Conservation (phyloP, 2,329 filamentous ascomycete genomes). For the Sporothrix pseudoabietina region DNA sequence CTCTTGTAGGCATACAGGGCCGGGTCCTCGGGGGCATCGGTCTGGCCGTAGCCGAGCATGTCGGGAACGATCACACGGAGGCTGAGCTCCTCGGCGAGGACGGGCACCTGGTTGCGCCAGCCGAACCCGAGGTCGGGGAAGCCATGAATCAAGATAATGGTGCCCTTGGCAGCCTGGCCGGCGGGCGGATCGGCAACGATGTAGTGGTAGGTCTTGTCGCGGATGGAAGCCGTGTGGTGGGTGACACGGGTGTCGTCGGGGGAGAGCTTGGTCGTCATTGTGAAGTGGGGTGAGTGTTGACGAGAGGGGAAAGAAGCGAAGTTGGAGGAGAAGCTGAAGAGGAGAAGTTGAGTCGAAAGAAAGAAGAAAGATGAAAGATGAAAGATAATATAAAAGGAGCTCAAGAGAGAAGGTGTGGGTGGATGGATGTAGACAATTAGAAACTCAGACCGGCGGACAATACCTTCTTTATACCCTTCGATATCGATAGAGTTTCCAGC, state of each 20-base stretch:
- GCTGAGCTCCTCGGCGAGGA: constrained; percentile 68
- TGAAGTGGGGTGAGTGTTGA: background rate
- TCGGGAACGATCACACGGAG: constrained; percentile 82
- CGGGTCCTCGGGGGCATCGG: constrained; percentile 65
- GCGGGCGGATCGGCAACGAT: constrained; percentile 54
- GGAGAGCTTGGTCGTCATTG: constrained; percentile 61
- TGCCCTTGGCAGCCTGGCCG: constrained; percentile 40
- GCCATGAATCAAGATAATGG: constrained; percentile 62
- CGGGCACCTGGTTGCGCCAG: constrained; percentile 88
- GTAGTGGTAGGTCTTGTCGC: constrained; percentile 71
- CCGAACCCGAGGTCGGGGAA: constrained; percentile 82
- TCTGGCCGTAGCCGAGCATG: constrained; percentile 82
- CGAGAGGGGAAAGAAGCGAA: background rate
- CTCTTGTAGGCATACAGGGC: constrained; percentile 70
- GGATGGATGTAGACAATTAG: background rate
- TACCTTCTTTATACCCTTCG: background rate
- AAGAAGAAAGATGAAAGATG: too few species aligned
- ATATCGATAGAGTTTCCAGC: background rate
- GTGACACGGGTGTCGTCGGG: constrained; percentile 67
- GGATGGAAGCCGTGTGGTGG: constrained; percentile 63
- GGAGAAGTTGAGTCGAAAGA: background rate
- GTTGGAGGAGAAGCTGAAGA: background rate
- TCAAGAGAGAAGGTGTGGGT: background rate
- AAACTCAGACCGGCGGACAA: background rate
- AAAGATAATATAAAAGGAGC: too few species aligned